Evolutionary conservation across 148 eudicot genomes (phyloP), one percentile per base, ranked within the genome.

Genomic region (Fagopyrum homotropicum): DNA sequence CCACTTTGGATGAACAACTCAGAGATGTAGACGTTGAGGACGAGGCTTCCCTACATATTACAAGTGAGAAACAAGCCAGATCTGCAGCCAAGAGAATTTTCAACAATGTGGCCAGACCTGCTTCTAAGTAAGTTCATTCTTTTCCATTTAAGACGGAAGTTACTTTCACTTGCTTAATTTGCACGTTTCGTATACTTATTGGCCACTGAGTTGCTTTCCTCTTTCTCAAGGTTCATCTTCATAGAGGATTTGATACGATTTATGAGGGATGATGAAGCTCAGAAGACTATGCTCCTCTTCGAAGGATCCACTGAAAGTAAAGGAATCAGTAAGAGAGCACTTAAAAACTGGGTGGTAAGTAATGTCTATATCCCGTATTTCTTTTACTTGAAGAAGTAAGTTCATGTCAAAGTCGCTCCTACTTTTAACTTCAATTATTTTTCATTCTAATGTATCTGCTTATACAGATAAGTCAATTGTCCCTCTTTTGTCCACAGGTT

Each of bases 311-410:
- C 68, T 80, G 95, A 88, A 73, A 80, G 80, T 45, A 86, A 88
- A 74, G 95, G 97, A 60, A 91, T 93, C 80, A 88, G 95, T 84
- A 91, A 88, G 72, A 79, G 83, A 16, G 84, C 90, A 77, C 88
- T 93, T 44, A 93, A 89, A 81, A 91, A 87, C 80, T 93, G 97
- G 97, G 97, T 91, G 90, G 98, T 91, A 84, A 73, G 84, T 70
- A 16, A 4, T 22, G 51, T 46, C 55, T 64, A 35, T 35, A 40
- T 22, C 26, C 26, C 26, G 26, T 22, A 22, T 22, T 22, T 22
- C 26, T 22, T 22, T 22, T 22, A 22, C 26, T 22, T 22, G 26
- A 22, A 22, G 26, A 22, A 22, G 26, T 22, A 22, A 35, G 40
- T 35, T 35, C 40, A 35, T 35, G 40, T 35, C 3, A 35, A 1